Base-by-base conservation (phyloP, 2,329 filamentous ascomycete genomes). In the Apiospora kogelbergensis region DNA sequence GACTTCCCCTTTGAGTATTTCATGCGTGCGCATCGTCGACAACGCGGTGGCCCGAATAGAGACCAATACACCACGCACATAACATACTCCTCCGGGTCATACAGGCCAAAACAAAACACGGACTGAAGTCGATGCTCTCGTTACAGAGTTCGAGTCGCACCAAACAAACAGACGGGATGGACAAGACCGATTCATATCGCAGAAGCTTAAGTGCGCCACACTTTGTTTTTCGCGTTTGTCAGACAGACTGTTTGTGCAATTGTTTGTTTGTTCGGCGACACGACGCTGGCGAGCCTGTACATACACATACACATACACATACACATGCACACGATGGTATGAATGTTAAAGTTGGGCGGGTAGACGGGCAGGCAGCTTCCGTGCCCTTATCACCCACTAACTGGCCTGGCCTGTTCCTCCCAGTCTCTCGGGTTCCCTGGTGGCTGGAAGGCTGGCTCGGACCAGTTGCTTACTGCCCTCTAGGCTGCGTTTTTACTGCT, bases 161-260 rank as follows among this genome's bases (percentile, higher is more conserved):
- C 26, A 37, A n/a, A n/a, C 30, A 33, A 57, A 57, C 48, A 57
- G 26, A 57, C 26, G 48, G 48, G 48, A 57, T 57, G 48, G 48
- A 57, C 48, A 57, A 57, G 48, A 20, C 17, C 37, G 53, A 37
- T 37, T 60, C 53, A 60, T 30, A 60, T 33, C 26, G 26, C 65
- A 66, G 65, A 66, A 66, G 65, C 65, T 66, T 66, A 66, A 66
- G 65, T 66, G 30, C 65, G 65, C 65, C 65, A 66, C 65, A 66
- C 65, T 66, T 41, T 66, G 33, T 66, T 53, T 46, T 66, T 33
- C 26, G 40, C 44, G 65, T 37, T 66, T 66, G 44, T 37, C 33
- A 22, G 65, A 30, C 33, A 22, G 65, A 30, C 63, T n/a, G 53
- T 37, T 60, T 37, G 53, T 60, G 26, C 6, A 60, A 60, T 33